Evolutionary conservation across 192 early-diverging fungal genomes (phyloP).

Genomic region (Geranomyces variabilis): DNA sequence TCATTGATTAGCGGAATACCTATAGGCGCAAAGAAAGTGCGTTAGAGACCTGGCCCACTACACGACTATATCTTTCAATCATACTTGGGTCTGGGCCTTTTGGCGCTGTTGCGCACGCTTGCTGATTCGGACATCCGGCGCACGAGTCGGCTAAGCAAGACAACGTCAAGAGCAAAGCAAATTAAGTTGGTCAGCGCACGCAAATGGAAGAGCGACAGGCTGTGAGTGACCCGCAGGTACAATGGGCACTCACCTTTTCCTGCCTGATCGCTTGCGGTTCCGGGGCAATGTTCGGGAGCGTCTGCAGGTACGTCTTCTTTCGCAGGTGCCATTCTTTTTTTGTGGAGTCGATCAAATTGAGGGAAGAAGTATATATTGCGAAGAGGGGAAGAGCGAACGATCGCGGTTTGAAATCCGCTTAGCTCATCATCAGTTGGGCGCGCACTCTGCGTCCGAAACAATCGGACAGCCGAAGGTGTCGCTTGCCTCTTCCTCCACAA

Average conservation of each 20-base stretch:
- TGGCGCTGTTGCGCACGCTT: constrained; percentile 46
- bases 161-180: background rate
- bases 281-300: constrained; percentile 55
- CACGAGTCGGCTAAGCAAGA: constrained; percentile 43
- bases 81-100: constrained; percentile 55
- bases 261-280: constrained; percentile 51
- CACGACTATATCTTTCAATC: no score
- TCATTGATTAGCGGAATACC: constrained; percentile 50
- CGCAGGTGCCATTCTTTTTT: background rate
- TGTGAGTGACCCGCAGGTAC: no score
- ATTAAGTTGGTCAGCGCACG: background rate
- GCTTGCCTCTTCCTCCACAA: no score
- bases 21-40: background rate
- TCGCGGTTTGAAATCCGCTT: no score
- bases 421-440: no score
- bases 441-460: no score
- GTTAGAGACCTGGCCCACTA: background rate
- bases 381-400: no score
- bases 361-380: no score
- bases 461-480: no score
- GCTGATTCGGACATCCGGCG: constrained; percentile 60
- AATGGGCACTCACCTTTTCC: constrained; percentile 42
- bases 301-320: constrained; percentile 39
- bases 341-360: no score
- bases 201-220: background rate